Percentiles rank a stretch among this genome's conserved stretches.
phyloP scores from a whole-genome alignment of 805 yeast genomes.

The Osmozyma mogii region DNA sequence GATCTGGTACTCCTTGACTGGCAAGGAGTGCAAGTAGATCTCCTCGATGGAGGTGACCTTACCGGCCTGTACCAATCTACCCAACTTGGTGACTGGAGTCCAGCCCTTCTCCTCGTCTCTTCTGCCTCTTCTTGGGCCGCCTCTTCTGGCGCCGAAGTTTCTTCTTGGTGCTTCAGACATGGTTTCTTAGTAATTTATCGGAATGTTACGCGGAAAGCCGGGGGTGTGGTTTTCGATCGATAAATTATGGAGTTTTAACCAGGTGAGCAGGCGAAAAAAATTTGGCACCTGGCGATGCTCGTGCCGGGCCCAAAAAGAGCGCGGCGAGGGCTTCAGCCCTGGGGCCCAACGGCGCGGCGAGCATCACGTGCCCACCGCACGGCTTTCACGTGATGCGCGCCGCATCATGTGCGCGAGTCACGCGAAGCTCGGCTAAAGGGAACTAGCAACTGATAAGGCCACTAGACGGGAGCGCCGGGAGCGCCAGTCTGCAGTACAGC shows the following conservation, averaged over 20 bases:
- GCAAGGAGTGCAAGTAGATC: slow-evolving; percentile 98
- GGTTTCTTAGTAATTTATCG: slow-evolving; percentile 32
- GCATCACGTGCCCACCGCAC: no score
- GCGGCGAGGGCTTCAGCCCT: no score
- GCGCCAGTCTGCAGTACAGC: slow-evolving; percentile 13
- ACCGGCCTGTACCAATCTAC: slow-evolving; percentile 99
- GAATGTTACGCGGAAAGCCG: slow-evolving; percentile 70
- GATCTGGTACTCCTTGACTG: slow-evolving; percentile 99
- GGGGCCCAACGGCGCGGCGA: no score
- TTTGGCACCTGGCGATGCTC: no score
- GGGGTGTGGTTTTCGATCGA: slow-evolving; percentile 66
- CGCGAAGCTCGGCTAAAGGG: no score
- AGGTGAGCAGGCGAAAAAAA: no score
- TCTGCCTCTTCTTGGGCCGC: slow-evolving; percentile 55
- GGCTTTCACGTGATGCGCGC: no score
- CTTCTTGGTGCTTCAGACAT: slow-evolving; percentile 36
- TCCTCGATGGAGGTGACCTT: slow-evolving; percentile 95
- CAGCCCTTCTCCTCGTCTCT: slow-evolving; percentile 96
- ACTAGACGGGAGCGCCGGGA: no score
- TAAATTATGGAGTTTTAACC: no score
- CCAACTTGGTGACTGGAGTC: slow-evolving; percentile 99
- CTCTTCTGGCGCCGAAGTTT: slow-evolving; percentile 50
- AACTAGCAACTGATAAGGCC: no score
- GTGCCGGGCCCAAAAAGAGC: no score
- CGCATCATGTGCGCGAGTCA: no score